Conservation (phyloP, 768 basidiomycete genomes). For the Tulasnella sp. region DNA sequence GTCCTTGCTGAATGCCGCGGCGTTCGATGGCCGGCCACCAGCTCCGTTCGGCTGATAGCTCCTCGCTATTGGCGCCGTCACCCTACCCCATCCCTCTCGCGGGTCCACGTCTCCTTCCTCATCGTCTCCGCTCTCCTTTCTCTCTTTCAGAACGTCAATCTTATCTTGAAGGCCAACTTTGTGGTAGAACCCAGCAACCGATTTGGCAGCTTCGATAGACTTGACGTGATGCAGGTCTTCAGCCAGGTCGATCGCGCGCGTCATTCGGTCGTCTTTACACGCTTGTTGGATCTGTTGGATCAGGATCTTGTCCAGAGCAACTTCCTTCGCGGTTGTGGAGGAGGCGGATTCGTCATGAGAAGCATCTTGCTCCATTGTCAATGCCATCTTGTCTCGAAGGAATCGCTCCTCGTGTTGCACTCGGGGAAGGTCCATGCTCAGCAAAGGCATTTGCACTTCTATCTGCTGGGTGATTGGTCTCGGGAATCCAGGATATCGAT, state of each 20-base stretch:
- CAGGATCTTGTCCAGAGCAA: slow-evolving; percentile 85
- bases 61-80: slow-evolving; percentile 50
- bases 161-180: slow-evolving; percentile 84
- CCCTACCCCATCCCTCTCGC: slow-evolving; percentile 59
- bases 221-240: slow-evolving; percentile 73
- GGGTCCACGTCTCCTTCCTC: slow-evolving; percentile 53
- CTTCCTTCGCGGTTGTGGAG: slow-evolving; percentile 69
- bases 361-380: slow-evolving; percentile 71
- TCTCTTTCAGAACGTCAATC: slow-evolving; percentile 66
- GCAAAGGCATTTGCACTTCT: slow-evolving; percentile 79
- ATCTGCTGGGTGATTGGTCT: slow-evolving; percentile 89
- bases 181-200: slow-evolving; percentile 88
- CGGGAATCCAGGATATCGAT: slow-evolving; percentile 87
- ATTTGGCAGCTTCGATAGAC: slow-evolving; percentile 77
- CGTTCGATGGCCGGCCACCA: slow-evolving; percentile 42
- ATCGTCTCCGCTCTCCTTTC: slow-evolving; percentile 56
- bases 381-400: slow-evolving; percentile 74
- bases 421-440: slow-evolving; percentile 64
- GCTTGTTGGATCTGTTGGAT: slow-evolving; percentile 85
- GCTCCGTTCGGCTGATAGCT: background rate
- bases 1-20: slow-evolving; percentile 57
- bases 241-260: slow-evolving; percentile 85
- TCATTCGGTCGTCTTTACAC: slow-evolving; percentile 82
- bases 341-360: slow-evolving; percentile 62
- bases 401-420: slow-evolving; percentile 73